Evolutionary conservation across 805 yeast species (phyloP).

Genomic region (Suhomyces sp.): DNA sequence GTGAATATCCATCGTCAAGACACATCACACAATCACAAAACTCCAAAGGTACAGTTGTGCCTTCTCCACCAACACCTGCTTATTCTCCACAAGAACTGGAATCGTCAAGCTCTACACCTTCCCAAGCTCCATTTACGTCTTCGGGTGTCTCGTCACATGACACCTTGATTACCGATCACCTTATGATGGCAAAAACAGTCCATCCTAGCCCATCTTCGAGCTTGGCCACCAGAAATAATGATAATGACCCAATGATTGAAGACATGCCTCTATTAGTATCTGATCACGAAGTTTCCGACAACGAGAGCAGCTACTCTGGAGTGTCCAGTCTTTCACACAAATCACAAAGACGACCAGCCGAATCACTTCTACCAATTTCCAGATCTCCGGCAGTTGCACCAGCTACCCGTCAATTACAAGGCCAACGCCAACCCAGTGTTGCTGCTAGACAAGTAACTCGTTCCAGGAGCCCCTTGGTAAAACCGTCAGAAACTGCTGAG

Average conservation of each 20-base stretch:
- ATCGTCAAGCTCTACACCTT: background rate
- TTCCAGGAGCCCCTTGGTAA: background rate
- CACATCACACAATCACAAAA: background rate
- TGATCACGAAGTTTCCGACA: conserved; percentile 30
- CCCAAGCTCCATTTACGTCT: conserved; percentile 1
- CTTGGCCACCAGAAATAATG: conserved; percentile 7
- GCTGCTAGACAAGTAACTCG: background rate
- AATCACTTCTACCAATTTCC: background rate
- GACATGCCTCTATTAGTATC: conserved; percentile 34
- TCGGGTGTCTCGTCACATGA: conserved; percentile 5
- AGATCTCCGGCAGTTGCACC: background rate
- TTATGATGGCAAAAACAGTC: background rate
- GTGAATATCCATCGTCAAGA: conserved; percentile 7
- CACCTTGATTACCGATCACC: conserved; percentile 4
- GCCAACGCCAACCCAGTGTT: background rate
- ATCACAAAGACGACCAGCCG: background rate
- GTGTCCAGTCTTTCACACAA: conserved; percentile 1
- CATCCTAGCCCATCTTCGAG: conserved; percentile 1
- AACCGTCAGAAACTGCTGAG: conserved; percentile 16
- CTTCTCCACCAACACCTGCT: conserved; percentile 5
- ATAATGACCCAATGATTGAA: conserved; percentile 9
- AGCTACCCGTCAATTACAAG: background rate
- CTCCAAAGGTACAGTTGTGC: background rate
- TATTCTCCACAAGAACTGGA: background rate
- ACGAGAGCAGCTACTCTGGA: conserved; percentile 19